phyloP scores from a whole-genome alignment of 148 eudicot species.

The Arctostaphylos glauca region DNA sequence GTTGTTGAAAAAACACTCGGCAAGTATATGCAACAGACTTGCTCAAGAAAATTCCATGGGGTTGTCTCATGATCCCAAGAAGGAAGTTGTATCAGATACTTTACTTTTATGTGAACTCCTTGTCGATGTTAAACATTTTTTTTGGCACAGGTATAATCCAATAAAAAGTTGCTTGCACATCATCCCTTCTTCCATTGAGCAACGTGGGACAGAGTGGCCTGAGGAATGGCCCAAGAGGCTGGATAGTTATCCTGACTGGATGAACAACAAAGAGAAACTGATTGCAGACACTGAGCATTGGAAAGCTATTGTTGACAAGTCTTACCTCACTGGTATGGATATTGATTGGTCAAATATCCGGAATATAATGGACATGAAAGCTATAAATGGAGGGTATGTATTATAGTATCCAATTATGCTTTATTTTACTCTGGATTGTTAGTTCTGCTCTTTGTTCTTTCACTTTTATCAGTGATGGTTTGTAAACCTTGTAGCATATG shows the following conservation, averaged over 20 bases:
- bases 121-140: constrained; percentile 6
- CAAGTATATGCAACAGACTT: neutral
- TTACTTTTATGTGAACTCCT: neutral
- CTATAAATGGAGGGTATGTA: constrained; percentile 86
- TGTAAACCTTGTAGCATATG: neutral
- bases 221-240: constrained; percentile 97
- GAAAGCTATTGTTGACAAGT: constrained; percentile 74
- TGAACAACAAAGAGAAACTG: constrained; percentile 70
- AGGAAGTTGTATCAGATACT: neutral
- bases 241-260: constrained; percentile 86
- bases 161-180: constrained; percentile 64
- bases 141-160: constrained; percentile 59
- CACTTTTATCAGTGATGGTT: neutral
- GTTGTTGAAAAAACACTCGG: neutral
- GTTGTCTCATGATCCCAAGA: neutral
- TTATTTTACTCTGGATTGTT: neutral
- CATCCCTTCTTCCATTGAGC: constrained; percentile 78
- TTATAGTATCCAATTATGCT: neutral
- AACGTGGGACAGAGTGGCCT: constrained; percentile 96
- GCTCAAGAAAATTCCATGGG: neutral
- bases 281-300: constrained; percentile 76
- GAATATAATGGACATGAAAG: constrained; percentile 97
- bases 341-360: constrained; percentile 84
- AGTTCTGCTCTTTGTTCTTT: neutral
- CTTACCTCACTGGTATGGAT: constrained; percentile 80